Base-by-base conservation (phyloP, 352 stramenopile species). In the Globisporangium okanoganense region DNA sequence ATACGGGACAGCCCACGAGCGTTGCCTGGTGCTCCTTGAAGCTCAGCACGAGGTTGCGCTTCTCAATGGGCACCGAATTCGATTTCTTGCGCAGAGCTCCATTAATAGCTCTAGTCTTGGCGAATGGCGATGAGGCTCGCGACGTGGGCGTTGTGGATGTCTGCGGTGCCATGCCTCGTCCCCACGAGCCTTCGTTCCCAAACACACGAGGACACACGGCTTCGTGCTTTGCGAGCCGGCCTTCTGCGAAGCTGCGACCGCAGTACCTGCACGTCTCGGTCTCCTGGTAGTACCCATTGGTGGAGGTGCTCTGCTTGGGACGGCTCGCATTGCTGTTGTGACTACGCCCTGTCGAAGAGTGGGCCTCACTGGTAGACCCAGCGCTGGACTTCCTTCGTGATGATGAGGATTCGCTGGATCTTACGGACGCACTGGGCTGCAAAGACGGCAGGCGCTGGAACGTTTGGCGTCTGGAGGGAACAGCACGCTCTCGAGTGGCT, bases 221-320 rank as follows among this genome's bases (percentile, higher is more conserved):
- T 65, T 95, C 86, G 53, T 95, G 86, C 65, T 95, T 95, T 3
- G 73, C 78, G 10, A 95, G 69, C 1, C 84, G 71, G 2, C 86
- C 86, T 74, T 92, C 78, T 12, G 86, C 86, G 62, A 95, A 95
- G 61, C 79, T 92, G 6, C 84, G 79, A 8, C 62, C 65, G 52
- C 86, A 95, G 64, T 92, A 90, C 5, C 79, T 76, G 62, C 86
- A 95, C 16, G 75, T 92, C 65, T 95, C 84, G 35, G 62, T 72
- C 18, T 75, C 62, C 33, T 77, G 65, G 22, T 33, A 54, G n/a
- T 24, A n/a, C 2, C 29, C 61, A 58, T 60, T 40, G 24, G 5
- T 40, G 33, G n/a, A 38, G 10, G 10, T 63, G 35, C 25, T 41
- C 33, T 29, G 56, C 4, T 49, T 47, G 14, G 25, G 38, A 22